Evolutionary conservation across 805 yeast species (phyloP).

Genomic region (Yamadazyma phyllophila): DNA sequence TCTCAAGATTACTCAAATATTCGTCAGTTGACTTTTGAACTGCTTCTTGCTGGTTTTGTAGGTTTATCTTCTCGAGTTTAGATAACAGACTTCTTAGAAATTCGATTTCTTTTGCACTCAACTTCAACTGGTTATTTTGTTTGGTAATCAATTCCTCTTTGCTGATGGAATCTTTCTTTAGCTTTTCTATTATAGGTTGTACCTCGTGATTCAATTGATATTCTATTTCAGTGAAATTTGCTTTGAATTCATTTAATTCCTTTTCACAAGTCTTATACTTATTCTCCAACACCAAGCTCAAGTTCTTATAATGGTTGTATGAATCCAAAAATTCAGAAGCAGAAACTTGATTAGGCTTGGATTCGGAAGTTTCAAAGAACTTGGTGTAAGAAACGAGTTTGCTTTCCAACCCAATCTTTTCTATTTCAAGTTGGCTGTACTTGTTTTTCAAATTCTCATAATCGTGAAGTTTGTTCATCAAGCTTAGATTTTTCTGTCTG

Average conservation of each 20-base stretch:
- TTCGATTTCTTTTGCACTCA: conserved; percentile 58
- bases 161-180: conserved; percentile 12
- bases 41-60: conserved; percentile 22
- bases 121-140: conserved; percentile 48
- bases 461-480: conserved; percentile 36
- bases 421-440: conserved; percentile 48
- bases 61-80: conserved; percentile 37
- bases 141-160: conserved; percentile 28
- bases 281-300: conserved; percentile 35
- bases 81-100: conserved; percentile 57
- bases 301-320: conserved; percentile 24
- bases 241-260: conserved; percentile 18
- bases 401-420: conserved; percentile 46
- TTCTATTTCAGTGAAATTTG: conserved; percentile 14
- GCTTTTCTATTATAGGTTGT: conserved; percentile 9
- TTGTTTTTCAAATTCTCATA: conserved; percentile 45
- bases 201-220: conserved; percentile 14
- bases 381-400: conserved; percentile 48
- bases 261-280: conserved; percentile 25
- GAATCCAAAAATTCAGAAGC: conserved; percentile 29
- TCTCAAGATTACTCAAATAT: conserved; percentile 41
- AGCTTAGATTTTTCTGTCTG: conserved; percentile 50
- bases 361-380: neutral
- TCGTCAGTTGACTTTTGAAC: conserved; percentile 30
- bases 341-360: conserved; percentile 10